These are phyloP conservation scores for Chytridium lagenaria DNA, from an alignment of 371 early-diverging fungal genomes.

Conservation along the genomic window DNA sequence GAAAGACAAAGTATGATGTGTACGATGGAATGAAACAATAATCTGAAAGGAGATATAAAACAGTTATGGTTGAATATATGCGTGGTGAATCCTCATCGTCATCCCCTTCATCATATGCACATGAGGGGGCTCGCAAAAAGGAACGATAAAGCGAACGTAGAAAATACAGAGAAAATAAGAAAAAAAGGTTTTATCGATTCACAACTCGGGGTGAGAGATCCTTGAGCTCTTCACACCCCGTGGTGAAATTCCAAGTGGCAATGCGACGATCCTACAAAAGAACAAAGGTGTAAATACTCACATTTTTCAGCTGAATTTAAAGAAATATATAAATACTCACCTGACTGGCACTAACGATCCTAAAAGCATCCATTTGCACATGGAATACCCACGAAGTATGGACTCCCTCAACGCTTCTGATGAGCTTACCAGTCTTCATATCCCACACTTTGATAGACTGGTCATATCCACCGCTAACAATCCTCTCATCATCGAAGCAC, in stretches of 20 bases:
- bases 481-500: slow-evolving; percentile 70
- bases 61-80: too few relatives aligned
- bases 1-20: too few relatives aligned
- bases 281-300: too few relatives aligned
- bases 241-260: slow-evolving; percentile 80
- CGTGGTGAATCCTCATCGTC: too few relatives aligned
- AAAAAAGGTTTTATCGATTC: too few relatives aligned
- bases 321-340: slow-evolving; percentile 9
- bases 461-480: slow-evolving; percentile 90
- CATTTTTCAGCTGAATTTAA: not conserved
- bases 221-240: slow-evolving; percentile 43
- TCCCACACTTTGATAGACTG: slow-evolving; percentile 96
- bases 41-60: too few relatives aligned
- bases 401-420: slow-evolving; percentile 69
- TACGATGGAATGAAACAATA: too few relatives aligned
- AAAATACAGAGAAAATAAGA: too few relatives aligned
- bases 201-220: too few relatives aligned
- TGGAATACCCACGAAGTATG: slow-evolving; percentile 84
- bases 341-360: slow-evolving; percentile 72
- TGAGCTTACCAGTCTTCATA: slow-evolving; percentile 60
- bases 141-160: too few relatives aligned
- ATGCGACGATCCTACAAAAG: slow-evolving; percentile 75
- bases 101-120: too few relatives aligned
- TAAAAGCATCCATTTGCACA: slow-evolving; percentile 78
- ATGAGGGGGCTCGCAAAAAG: too few relatives aligned